Conservation (phyloP, 805 yeast genomes). For the Candida michaelii region DNA sequence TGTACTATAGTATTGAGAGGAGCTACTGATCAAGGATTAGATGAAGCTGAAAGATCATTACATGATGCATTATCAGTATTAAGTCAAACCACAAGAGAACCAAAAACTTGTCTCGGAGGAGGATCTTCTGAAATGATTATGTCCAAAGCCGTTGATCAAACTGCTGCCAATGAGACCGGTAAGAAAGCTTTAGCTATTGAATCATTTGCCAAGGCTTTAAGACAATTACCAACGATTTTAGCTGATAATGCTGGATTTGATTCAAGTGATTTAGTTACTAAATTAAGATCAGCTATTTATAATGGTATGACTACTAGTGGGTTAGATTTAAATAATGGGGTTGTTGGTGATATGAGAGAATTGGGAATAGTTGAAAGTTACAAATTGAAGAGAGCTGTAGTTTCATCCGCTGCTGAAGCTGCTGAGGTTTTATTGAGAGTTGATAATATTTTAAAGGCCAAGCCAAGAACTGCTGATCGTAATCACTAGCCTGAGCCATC, state of each 20-base stretch:
- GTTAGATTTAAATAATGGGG: slow-evolving; percentile 80
- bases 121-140: slow-evolving; percentile 88
- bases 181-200: slow-evolving; percentile 93
- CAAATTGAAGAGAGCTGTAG: slow-evolving; percentile 91
- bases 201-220: slow-evolving; percentile 88
- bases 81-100: slow-evolving; percentile 90
- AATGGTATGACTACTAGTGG: slow-evolving; percentile 92
- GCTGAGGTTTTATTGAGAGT: slow-evolving; percentile 94
- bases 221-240: slow-evolving; percentile 91
- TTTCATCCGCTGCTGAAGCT: slow-evolving; percentile 95
- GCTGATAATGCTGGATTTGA: slow-evolving; percentile 98
- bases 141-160: slow-evolving; percentile 94
- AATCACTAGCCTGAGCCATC: too few species aligned
- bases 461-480: slow-evolving; percentile 95
- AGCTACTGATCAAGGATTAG: slow-evolving; percentile 47
- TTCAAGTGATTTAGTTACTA: slow-evolving; percentile 87
- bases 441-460: slow-evolving; percentile 94
- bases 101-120: slow-evolving; percentile 91
- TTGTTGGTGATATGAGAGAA: slow-evolving; percentile 90
- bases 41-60: slow-evolving; percentile 51
- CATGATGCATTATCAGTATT: slow-evolving; percentile 96
- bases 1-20: slow-evolving; percentile 90
- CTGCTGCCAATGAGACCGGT: slow-evolving; percentile 89
- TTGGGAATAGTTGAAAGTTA: slow-evolving; percentile 90
- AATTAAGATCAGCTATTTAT: slow-evolving; percentile 85